Base-by-base conservation (phyloP, 140 eudicot genomes). In the Anethum foeniculum region DNA sequence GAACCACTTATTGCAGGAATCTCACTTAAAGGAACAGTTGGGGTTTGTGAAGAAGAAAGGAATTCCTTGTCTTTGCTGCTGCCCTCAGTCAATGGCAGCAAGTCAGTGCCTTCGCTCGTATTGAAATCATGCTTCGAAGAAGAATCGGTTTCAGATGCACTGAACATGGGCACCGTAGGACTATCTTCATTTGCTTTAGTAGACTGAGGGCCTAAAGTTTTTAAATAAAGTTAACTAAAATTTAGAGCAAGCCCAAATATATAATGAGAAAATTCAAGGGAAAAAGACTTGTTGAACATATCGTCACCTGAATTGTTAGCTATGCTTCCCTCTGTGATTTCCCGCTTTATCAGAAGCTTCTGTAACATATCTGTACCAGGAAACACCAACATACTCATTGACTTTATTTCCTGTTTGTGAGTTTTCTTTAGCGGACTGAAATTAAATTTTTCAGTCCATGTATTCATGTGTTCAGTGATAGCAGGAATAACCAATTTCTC, bases 311-410 rank as follows among this genome's bases (percentile, higher is more conserved):
- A 71, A 21, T 77, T 77, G 80, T 76, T 34, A 81, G 71, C 52
- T 21, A 64, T 82, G 73, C 76, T 83, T 77, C 83, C 89, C 77
- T 60, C 83, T 2, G 75, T 23, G 68, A 41, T 82, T 49, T 77
- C 86, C 84, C 64, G 84, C 82, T 86, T 85, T 30, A 68, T 46
- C 77, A 92, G 77, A 72, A 80, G 83, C 85, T 95, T 95, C 80
- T 87, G 97, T 84, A 95, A 81, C 99, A 95, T 89, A 87, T 92
- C 97, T 19, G 93, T 89, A 78, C 97, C 93, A 6, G 99, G 99
- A 83, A 95, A 91, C 67, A 92, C 97, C 90, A 95, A 84, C 97
- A 91, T 92, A 83, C 90, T 95, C 83, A 93, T 77, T 78, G 92
- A 86, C 86, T 88, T 92, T 86, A 91, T 77, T 86, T 92, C 99